These are phyloP conservation scores for Globisporangium camurandrum DNA, from an alignment of 352 stramenopile species.

Conservation along the genomic window DNA sequence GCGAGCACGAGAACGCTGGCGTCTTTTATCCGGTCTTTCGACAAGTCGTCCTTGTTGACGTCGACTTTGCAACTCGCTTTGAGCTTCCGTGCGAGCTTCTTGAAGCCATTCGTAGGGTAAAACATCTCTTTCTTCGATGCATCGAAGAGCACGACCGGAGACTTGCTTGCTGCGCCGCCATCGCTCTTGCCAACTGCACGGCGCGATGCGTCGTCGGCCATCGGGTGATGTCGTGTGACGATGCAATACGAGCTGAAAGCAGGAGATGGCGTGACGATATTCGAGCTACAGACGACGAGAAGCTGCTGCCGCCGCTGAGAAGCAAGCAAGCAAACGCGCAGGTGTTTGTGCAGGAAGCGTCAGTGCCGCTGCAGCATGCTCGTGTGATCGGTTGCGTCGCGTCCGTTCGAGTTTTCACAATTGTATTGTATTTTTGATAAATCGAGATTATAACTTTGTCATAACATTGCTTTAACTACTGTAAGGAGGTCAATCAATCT, in stretches of 20 bases:
- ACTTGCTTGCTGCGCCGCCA: conserved; percentile 9
- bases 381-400: neutral
- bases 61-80: conserved; percentile 86
- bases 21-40: conserved; percentile 81
- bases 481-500: conserved; percentile 2
- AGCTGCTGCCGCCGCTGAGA: neutral
- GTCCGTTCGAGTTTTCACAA: no score
- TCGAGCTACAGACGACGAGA: neutral
- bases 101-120: conserved; percentile 88
- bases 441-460: no score
- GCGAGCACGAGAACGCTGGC: conserved; percentile 87
- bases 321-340: neutral
- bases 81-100: conserved; percentile 91
- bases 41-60: conserved; percentile 93
- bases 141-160: conserved; percentile 78
- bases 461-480: no score
- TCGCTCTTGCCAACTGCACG: conserved; percentile 1
- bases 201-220: conserved; percentile 13
- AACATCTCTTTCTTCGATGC: conserved; percentile 92
- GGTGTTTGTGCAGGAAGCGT: neutral
- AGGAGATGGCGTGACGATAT: neutral
- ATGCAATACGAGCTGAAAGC: neutral
- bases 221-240: neutral
- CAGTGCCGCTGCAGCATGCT: neutral
- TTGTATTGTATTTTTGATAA: no score